These are phyloP conservation scores for Suhomyces tanzawaensis DNA, from an alignment of 805 yeast species.

Conservation along the genomic window DNA sequence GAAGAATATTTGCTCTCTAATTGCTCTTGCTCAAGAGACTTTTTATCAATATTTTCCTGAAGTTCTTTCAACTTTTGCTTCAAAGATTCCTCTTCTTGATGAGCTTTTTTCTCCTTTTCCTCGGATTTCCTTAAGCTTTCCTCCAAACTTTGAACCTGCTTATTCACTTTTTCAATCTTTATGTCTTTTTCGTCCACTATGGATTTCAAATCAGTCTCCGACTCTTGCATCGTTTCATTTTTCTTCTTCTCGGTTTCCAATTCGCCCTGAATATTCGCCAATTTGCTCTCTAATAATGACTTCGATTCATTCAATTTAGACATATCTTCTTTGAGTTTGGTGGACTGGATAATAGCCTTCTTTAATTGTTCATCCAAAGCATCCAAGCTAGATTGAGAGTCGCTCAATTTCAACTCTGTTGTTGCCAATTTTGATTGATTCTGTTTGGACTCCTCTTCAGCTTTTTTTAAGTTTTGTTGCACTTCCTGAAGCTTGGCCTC, in stretches of 20 bases:
- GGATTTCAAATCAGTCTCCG: background rate
- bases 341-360: background rate
- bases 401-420: background rate
- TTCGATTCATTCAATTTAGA: background rate
- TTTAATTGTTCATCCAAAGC: background rate
- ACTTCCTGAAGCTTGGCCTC: background rate
- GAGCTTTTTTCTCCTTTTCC: too few relatives aligned
- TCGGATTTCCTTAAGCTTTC: constrained; percentile 10
- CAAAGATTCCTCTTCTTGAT: constrained; percentile 17
- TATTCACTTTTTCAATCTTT: constrained; percentile 1
- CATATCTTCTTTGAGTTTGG: background rate
- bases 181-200: background rate
- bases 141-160: background rate
- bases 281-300: background rate
- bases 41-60: constrained; percentile 23
- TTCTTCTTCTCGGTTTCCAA: background rate
- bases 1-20: background rate
- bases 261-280: too few relatives aligned
- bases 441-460: background rate
- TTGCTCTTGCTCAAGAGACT: background rate
- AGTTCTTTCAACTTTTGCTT: constrained; percentile 17
- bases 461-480: too few relatives aligned
- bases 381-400: background rate
- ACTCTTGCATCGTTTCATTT: background rate
- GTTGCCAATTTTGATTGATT: background rate